Evolutionary conservation across 1,284 basidiomycete genomes (phyloP).

Genomic region (Sporisorium iseilematis-ciliati): DNA sequence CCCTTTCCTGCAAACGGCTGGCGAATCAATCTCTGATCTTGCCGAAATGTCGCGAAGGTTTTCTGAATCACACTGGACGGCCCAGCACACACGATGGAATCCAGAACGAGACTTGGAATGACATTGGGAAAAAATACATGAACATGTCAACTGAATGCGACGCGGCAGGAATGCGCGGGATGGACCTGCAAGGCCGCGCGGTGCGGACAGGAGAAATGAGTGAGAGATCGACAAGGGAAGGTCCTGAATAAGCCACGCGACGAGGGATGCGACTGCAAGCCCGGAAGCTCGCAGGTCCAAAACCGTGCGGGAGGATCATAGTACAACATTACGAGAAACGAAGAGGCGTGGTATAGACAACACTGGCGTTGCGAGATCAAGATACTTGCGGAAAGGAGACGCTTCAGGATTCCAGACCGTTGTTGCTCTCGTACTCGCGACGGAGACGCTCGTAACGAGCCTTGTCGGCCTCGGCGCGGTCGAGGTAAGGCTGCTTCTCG

Average conservation of each 20-base stretch:
- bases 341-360: slow-evolving; percentile 28
- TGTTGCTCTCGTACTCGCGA: slow-evolving; percentile 59
- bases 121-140: slow-evolving; percentile 4
- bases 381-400: slow-evolving; percentile 2
- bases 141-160: slow-evolving; percentile 5
- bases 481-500: slow-evolving; percentile 75
- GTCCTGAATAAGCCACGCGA: slow-evolving; percentile 11
- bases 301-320: slow-evolving; percentile 11
- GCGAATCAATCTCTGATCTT: no score
- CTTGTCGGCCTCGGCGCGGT: slow-evolving; percentile 65
- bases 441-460: slow-evolving; percentile 61
- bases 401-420: slow-evolving; percentile 30
- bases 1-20: no score
- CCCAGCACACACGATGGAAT: neutral
- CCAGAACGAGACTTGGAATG: slow-evolving; percentile 6
- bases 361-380: neutral
- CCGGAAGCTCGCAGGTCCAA: slow-evolving; percentile 2
- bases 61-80: neutral
- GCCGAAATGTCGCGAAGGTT: neutral
- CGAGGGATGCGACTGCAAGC: neutral
- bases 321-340: slow-evolving; percentile 27
- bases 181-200: neutral
- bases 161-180: neutral
- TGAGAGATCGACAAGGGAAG: slow-evolving; percentile 13
- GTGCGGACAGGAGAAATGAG: slow-evolving; percentile 11